A percentile compares a stretch with the other conserved stretches of the same genome.
Evolutionary conservation across 2,329 filamentous ascomycete species (phyloP).

Genomic region (Paraphoma sp.): DNA sequence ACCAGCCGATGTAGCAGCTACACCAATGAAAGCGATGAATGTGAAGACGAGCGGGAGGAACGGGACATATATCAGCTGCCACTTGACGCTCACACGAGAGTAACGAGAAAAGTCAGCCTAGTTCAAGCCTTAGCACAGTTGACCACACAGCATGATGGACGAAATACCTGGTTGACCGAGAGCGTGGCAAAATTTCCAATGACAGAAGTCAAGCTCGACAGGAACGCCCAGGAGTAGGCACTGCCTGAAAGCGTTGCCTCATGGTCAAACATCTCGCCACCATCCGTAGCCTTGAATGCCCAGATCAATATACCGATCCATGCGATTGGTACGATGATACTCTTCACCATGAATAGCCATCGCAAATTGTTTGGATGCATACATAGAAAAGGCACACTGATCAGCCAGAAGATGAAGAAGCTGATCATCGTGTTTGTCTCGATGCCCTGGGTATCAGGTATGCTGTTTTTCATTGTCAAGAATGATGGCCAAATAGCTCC

Average conservation of each 20-base stretch:
- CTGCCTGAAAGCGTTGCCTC: conserved; percentile 56
- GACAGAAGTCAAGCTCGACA: conserved; percentile 58
- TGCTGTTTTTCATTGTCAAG: conserved; percentile 58
- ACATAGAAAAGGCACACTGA: conserved; percentile 62
- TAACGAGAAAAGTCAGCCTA: conserved; percentile 65
- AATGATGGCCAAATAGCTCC: conserved; percentile 67
- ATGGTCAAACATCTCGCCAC: conserved; percentile 57
- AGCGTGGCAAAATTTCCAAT: conserved; percentile 61
- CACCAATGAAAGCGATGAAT: conserved; percentile 63
- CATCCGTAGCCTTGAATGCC: conserved; percentile 64
- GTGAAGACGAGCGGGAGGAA: conserved; percentile 61
- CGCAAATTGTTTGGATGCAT: conserved; percentile 63
- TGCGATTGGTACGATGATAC: conserved; percentile 60
- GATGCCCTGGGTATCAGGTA: conserved; percentile 60
- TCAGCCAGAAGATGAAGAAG: conserved; percentile 65
- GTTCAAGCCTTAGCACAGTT: conserved; percentile 10
- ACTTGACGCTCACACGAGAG: conserved; percentile 55
- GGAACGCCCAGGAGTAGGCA: conserved; percentile 61
- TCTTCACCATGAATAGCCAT: conserved; percentile 59
- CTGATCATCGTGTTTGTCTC: conserved; percentile 63
- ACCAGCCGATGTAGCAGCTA: conserved; percentile 64
- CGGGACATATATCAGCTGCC: conserved; percentile 59
- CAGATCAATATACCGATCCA: conserved; percentile 69
- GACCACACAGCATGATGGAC: neutral
- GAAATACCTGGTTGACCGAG: conserved; percentile 55